Evolutionary conservation across 345 rosid species (phyloP).

Genomic region (Heritiera littoralis): DNA sequence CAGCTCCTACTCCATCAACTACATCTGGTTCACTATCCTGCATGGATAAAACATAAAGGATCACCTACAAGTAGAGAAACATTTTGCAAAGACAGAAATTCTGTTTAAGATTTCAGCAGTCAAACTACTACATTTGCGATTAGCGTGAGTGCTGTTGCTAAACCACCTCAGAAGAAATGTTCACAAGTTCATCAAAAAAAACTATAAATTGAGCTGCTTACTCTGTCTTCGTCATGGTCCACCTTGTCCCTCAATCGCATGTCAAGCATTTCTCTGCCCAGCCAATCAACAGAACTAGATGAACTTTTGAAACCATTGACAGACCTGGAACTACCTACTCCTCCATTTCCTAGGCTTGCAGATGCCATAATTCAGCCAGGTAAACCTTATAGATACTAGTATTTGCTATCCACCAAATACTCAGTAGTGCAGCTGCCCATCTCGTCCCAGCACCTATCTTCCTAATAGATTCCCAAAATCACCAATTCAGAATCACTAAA

Average conservation of each 20-base stretch:
- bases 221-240: constrained; percentile 84
- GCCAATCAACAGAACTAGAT: constrained; percentile 96
- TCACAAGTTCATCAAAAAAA: background rate
- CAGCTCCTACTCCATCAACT: constrained; percentile 84
- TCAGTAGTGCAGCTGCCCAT: constrained; percentile 38
- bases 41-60: constrained; percentile 22
- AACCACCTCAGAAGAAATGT: constrained; percentile 13
- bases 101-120: background rate
- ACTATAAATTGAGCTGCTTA: constrained; percentile 36
- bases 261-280: constrained; percentile 91
- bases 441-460: constrained; percentile 42
- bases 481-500: constrained; percentile 26
- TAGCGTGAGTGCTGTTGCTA: background rate
- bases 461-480: constrained; percentile 46
- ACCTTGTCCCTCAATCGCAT: constrained; percentile 85
- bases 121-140: background rate
- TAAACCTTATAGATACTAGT: constrained; percentile 39
- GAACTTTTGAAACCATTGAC: constrained; percentile 80
- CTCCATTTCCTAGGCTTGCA: constrained; percentile 85
- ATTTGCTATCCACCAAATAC: constrained; percentile 36
- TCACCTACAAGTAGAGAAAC: background rate
- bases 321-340: constrained; percentile 94
- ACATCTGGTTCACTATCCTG: constrained; percentile 96
- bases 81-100: background rate
- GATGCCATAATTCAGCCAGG: constrained; percentile 69